Percentiles rank a stretch among this genome's conserved stretches.
Evolutionary conservation across 2,329 filamentous ascomycete genomes (phyloP).

Genomic region (Penicillium freii): DNA sequence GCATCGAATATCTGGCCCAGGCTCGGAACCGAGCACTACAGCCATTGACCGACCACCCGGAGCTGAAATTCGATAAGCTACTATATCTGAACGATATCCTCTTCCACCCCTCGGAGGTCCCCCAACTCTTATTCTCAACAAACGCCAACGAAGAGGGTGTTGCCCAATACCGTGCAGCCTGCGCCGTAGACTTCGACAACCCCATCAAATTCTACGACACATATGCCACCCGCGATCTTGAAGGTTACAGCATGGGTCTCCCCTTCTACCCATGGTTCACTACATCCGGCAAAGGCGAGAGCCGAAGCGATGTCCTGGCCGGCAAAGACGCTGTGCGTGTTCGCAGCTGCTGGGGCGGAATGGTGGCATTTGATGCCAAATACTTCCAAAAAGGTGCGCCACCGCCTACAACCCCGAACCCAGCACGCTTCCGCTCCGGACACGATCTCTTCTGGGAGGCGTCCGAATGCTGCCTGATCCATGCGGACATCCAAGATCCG

Average conservation of each 20-base stretch:
- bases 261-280: conserved; percentile 74
- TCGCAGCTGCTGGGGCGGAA: conserved; percentile 74
- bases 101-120: conserved; percentile 58
- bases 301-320: conserved; percentile 60
- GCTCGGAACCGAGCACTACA: conserved; percentile 68
- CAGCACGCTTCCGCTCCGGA: conserved; percentile 58
- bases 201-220: conserved; percentile 76
- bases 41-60: conserved; percentile 55
- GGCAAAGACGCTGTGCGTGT: conserved; percentile 63
- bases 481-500: conserved; percentile 48
- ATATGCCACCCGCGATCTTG: conserved; percentile 68
- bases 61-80: conserved; percentile 54
- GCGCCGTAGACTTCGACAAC: conserved; percentile 71
- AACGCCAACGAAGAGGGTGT: conserved; percentile 54
- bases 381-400: conserved; percentile 43
- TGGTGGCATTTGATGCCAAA: conserved; percentile 55
- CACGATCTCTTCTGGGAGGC: conserved; percentile 61
- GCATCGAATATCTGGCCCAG: conserved; percentile 71
- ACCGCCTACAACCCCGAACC: conserved; percentile 31
- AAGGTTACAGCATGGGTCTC: conserved; percentile 66
- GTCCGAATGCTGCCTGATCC: conserved; percentile 63
- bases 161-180: conserved; percentile 65
- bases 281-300: conserved; percentile 49
- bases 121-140: conserved; percentile 62
- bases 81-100: conserved; percentile 67